Percentiles rank a stretch among this genome's conserved stretches.
Conservation (phyloP, 202 grass and related monocot genomes). For the Dendrocalamus latiflorus region DNA sequence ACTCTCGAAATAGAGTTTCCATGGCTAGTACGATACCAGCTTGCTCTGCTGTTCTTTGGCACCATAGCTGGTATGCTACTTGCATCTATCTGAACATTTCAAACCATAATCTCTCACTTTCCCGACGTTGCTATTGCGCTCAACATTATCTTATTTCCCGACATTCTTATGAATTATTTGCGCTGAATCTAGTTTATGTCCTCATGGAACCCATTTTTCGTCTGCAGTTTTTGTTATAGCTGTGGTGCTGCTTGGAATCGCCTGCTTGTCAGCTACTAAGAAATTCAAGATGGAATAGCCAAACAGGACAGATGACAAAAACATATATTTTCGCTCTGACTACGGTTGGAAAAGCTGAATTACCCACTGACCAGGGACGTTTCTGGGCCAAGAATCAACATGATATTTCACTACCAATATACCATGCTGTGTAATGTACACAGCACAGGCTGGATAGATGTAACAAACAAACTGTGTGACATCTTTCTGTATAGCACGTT, state of each 20-base stretch:
- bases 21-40: constrained; percentile 44
- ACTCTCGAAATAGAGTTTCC: constrained; percentile 54
- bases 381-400: neutral
- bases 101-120: neutral
- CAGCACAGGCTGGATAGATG: neutral
- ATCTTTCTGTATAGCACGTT: neutral
- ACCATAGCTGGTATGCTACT: constrained; percentile 46
- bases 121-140: neutral
- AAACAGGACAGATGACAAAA: neutral
- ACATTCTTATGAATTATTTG: neutral
- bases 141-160: neutral
- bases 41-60: constrained; percentile 50
- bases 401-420: neutral
- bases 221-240: constrained; percentile 26
- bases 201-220: neutral
- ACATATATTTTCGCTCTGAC: constrained; percentile 2
- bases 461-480: neutral
- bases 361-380: constrained; percentile 12
- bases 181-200: neutral
- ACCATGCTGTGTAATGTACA: constrained; percentile 7
- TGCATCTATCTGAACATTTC: neutral
- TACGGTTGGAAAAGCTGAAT: neutral
- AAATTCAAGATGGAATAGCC: constrained; percentile 42
- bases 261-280: constrained; percentile 18
- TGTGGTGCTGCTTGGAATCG: constrained; percentile 21